A percentile compares a stretch with the other conserved stretches of the same genome.
Conservation (phyloP, 257 asterid genomes). For the Fraxinus cuspidata region DNA sequence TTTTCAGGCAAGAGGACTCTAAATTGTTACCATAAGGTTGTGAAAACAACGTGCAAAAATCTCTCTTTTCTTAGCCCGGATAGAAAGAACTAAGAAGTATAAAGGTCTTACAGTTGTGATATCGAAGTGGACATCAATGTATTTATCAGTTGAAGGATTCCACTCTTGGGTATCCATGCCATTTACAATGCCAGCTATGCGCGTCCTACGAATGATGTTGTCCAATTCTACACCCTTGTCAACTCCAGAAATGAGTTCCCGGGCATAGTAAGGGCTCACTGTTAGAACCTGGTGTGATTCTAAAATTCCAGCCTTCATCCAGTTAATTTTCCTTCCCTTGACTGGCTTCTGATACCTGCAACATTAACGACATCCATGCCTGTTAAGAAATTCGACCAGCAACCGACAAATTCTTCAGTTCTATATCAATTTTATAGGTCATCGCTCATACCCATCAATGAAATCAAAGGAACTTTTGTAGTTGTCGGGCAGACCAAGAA, state of each 20-base stretch:
- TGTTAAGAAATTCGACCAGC: background rate
- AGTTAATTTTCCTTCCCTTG: slow-evolving; percentile 91
- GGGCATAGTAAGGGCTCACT: slow-evolving; percentile 89
- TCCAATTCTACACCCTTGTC: slow-evolving; percentile 93
- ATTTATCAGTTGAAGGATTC: slow-evolving; percentile 86
- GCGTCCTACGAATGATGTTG: slow-evolving; percentile 44
- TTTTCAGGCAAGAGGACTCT: background rate
- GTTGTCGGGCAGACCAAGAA: slow-evolving; percentile 75
- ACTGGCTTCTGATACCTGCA: slow-evolving; percentile 76
- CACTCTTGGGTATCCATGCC: slow-evolving; percentile 97
- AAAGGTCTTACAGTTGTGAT: slow-evolving; percentile 61
- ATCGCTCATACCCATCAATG: slow-evolving; percentile 71
- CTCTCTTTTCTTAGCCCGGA: background rate
- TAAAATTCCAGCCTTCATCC: slow-evolving; percentile 88
- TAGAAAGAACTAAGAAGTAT: background rate
- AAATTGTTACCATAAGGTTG: no score
- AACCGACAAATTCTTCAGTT: slow-evolving; percentile 1
- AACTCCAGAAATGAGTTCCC: slow-evolving; percentile 70
- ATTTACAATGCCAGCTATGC: slow-evolving; percentile 67
- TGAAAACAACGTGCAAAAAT: background rate
- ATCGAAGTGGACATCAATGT: slow-evolving; percentile 64
- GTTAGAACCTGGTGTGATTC: slow-evolving; percentile 70
- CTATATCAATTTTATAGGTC: background rate
- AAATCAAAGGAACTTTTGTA: slow-evolving; percentile 84
- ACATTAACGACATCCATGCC: slow-evolving; percentile 17